These are phyloP conservation scores for Talaromyces ruber DNA, from an alignment of 495 filamentous ascomycete genomes.

Conservation along the genomic window DNA sequence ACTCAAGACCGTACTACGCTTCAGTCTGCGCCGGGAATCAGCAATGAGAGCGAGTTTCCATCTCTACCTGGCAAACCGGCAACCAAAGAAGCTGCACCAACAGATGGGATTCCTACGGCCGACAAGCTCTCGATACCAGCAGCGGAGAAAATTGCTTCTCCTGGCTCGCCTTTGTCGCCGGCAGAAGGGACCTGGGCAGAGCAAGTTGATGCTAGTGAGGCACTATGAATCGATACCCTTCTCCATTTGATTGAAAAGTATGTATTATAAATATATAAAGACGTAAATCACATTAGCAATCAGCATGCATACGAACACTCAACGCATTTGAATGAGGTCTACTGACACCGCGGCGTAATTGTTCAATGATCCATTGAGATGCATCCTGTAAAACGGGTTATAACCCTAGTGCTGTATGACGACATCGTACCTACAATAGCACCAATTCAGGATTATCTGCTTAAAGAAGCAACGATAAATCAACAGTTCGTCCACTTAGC, in stretches of 20 bases:
- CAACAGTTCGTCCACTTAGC: not conserved
- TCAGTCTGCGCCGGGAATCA: slow-evolving; percentile 15
- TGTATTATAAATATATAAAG: not conserved
- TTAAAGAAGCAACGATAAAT: not conserved
- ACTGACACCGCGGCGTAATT: not conserved
- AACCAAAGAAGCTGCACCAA: not conserved
- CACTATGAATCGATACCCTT: not conserved
- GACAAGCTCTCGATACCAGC: not conserved
- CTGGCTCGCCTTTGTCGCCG: slow-evolving; percentile 14
- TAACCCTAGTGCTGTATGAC: too few relatives aligned
- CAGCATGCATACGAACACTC: too few relatives aligned
- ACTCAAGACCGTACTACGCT: slow-evolving; percentile 11
- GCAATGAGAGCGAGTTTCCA: slow-evolving; percentile 33
- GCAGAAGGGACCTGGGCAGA: slow-evolving; percentile 21
- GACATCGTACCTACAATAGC: too few relatives aligned
- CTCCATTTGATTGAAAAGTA: not conserved
- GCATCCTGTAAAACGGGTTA: too few relatives aligned
- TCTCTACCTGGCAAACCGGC: slow-evolving; percentile 23
- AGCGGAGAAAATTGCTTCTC: not conserved
- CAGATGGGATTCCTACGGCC: not conserved
- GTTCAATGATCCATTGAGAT: too few relatives aligned
- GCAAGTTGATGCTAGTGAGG: slow-evolving; percentile 16
- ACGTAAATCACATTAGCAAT: not conserved
- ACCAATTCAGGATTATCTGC: not conserved
- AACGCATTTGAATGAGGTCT: not conserved